Conservation (phyloP, 768 basidiomycete genomes). For the Lactarius pseudohatsudake region DNA sequence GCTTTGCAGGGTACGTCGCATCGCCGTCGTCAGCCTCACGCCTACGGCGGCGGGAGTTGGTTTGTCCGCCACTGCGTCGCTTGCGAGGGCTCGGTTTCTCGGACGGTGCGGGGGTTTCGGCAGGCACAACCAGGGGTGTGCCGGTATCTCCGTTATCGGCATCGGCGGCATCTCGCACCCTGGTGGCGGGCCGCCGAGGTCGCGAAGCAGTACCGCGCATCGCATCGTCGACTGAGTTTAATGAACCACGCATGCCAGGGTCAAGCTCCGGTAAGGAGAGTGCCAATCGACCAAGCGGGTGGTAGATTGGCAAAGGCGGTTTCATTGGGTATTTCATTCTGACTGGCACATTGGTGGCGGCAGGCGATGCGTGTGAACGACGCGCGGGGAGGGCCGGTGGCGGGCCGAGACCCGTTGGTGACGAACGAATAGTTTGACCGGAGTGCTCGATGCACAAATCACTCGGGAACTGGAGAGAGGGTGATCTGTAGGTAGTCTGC, state of each 20-base stretch:
- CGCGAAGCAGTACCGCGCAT: slow-evolving; percentile 19
- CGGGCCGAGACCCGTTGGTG: slow-evolving; percentile 19
- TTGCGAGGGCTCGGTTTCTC: slow-evolving; percentile 30
- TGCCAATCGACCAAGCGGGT: slow-evolving; percentile 28
- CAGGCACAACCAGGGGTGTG: slow-evolving; percentile 17
- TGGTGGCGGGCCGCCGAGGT: slow-evolving; percentile 25
- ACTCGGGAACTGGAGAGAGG: slow-evolving; percentile 24
- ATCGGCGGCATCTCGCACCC: slow-evolving; percentile 26
- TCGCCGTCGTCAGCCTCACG: slow-evolving; percentile 31
- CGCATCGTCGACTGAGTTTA: slow-evolving; percentile 16
- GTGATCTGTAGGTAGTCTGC: slow-evolving; percentile 28
- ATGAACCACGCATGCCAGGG: slow-evolving; percentile 11
- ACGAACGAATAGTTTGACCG: slow-evolving; percentile 16
- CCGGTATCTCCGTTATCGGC: slow-evolving; percentile 15
- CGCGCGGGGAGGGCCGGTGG: slow-evolving; percentile 4
- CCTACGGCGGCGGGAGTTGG: slow-evolving; percentile 25
- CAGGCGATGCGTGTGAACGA: slow-evolving; percentile 16
- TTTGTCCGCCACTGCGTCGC: slow-evolving; percentile 25
- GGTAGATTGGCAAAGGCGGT: slow-evolving; percentile 27
- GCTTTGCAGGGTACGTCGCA: slow-evolving; percentile 30
- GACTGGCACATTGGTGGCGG: neutral
- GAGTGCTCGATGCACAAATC: slow-evolving; percentile 29
- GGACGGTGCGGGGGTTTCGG: slow-evolving; percentile 7
- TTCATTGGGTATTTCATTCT: slow-evolving; percentile 24
- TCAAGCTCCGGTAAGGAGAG: slow-evolving; percentile 28